A percentile compares a stretch with the other conserved stretches of the same genome.
phyloP scores from a whole-genome alignment of 2,329 filamentous ascomycete species.

The Penicillium decumbens region DNA sequence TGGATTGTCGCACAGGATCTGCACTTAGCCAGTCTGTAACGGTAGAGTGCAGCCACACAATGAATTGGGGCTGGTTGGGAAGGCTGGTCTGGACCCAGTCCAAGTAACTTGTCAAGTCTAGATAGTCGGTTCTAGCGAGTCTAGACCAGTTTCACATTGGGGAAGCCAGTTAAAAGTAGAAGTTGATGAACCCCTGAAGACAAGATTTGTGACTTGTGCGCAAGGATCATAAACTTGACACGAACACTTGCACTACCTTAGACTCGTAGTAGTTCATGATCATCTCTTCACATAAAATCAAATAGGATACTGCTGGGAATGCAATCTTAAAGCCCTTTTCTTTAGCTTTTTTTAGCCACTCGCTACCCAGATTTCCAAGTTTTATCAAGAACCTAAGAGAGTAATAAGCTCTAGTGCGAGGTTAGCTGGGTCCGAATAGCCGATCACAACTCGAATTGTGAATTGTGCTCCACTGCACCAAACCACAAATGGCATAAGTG shows the following conservation, averaged over 20 bases:
- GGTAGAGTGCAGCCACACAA: not conserved
- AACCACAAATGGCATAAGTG: not conserved
- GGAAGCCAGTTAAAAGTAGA: not conserved
- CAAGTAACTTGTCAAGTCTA: not conserved
- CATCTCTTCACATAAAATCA: not conserved
- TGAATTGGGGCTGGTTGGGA: not conserved
- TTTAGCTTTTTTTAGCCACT: not conserved
- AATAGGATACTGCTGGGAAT: not conserved
- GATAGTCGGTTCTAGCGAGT: not conserved
- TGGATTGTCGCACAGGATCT: not conserved
- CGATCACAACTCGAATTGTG: conserved; percentile 8
- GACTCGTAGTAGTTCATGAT: not conserved
- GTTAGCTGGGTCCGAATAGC: not conserved
- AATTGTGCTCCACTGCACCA: not conserved
- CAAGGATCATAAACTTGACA: not conserved
- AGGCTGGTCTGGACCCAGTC: not conserved
- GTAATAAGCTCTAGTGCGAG: not conserved
- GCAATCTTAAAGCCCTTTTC: not conserved
- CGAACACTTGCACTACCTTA: not conserved
- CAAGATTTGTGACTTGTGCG: not conserved
- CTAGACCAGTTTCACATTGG: not conserved
- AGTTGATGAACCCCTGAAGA: not conserved
- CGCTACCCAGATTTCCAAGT: not conserved
- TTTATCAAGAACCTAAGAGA: not conserved
- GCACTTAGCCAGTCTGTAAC: not conserved